Percentiles rank a stretch among this genome's conserved stretches.
These are phyloP conservation scores for Pseudocercospora fijiensis DNA, from an alignment of 2,329 filamentous ascomycete species.

Conservation along the genomic window DNA sequence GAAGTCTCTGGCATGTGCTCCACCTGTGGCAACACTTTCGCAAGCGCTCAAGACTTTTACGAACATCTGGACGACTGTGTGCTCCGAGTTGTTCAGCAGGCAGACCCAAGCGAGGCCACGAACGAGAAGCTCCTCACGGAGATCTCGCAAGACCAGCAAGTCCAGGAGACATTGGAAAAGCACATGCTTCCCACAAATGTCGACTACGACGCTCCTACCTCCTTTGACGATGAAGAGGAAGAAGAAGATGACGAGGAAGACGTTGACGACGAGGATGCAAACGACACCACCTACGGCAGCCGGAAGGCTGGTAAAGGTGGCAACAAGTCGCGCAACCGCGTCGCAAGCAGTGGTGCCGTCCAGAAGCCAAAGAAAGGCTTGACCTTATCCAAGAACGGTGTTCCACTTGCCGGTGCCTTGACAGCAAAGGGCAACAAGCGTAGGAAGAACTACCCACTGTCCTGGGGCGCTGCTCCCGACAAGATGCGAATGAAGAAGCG, in stretches of 20 bases:
- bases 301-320: slow-evolving; percentile 46
- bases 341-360: slow-evolving; percentile 41
- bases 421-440: slow-evolving; percentile 70
- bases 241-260: slow-evolving; percentile 63
- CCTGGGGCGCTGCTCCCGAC: slow-evolving; percentile 87
- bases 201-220: slow-evolving; percentile 43
- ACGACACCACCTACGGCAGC: slow-evolving; percentile 56
- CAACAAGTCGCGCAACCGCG: slow-evolving; percentile 44
- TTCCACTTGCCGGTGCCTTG: slow-evolving; percentile 54
- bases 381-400: slow-evolving; percentile 75
- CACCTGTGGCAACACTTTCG: slow-evolving; percentile 82
- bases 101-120: slow-evolving; percentile 58
- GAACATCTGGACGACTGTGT: slow-evolving; percentile 82
- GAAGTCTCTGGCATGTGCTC: slow-evolving; percentile 86
- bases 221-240: slow-evolving; percentile 55
- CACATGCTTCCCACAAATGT: slow-evolving; percentile 55
- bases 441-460: slow-evolving; percentile 87
- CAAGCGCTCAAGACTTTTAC: slow-evolving; percentile 91
- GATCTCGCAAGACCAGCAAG: slow-evolving; percentile 59
- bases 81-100: slow-evolving; percentile 61
- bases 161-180: slow-evolving; percentile 58
- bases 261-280: slow-evolving; percentile 52
- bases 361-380: slow-evolving; percentile 62
- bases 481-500: slow-evolving; percentile 99
- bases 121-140: slow-evolving; percentile 57